Evolutionary conservation across 2,329 filamentous ascomycete genomes (phyloP), one percentile per base, ranked within the genome.

Genomic region (Phyllosticta capitalensis): DNA sequence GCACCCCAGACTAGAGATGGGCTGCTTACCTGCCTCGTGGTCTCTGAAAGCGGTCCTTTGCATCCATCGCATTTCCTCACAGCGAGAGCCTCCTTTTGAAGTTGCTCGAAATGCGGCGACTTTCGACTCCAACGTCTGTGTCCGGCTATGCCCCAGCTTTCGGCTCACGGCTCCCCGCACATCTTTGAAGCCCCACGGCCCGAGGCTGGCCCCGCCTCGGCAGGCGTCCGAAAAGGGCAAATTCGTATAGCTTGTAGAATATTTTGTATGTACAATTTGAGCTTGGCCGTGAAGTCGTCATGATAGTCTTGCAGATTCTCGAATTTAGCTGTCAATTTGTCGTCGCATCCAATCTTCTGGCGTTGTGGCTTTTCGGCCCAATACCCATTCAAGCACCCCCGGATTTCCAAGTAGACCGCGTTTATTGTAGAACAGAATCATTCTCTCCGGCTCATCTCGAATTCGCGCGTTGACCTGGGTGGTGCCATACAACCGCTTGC

Each of bases 351-450:
- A 65, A 2, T 62, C 59, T 21, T 50, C 58, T 58, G 63, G 61
- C 56, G 61, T 56, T 22, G 59, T 62, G 17, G 59, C 55, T 49
- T 56, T 57, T 26, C 61, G 56, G 20, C 61, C 56, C 38, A 66
- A 49, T 45, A 65, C 17, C 60, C 62, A 63, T 53, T 64, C 62
- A n/a, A 64, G 55, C 2, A 66, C 58, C 59, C 64, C 64, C 10
- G 57, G 49, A 52, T 63, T 65, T 12, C 63, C 61, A 14, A 60
- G 33, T n/a, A 65, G 52, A 0, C 63, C 63, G 26, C 60, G 58
- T 9, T 60, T 58, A 49, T 63, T 63, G 55, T 65, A 66, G 50
- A 63, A 64, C n/a, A 65, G 54, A 3, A 66, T 30, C 63, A 65
- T 65, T 12, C 62, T 54, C 56, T 64, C 61, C 19, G 60, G 63